Percentiles rank a stretch among this genome's conserved stretches.
These are phyloP conservation scores for Backusella circina DNA, from an alignment of 192 early-diverging fungal genomes.

Conservation along the genomic window DNA sequence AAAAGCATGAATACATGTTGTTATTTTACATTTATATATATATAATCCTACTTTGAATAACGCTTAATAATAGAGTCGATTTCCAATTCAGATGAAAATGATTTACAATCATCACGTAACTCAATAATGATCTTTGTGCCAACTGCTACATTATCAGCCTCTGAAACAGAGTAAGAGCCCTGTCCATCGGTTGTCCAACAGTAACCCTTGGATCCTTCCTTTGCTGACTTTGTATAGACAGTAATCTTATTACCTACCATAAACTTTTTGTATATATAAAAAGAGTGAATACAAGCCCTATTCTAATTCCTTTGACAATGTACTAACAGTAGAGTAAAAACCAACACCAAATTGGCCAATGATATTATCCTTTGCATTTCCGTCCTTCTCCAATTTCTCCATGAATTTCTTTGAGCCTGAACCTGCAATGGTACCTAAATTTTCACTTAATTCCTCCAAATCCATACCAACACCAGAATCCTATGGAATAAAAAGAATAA, in stretches of 20 bases:
- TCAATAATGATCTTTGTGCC: constrained; percentile 83
- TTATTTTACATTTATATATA: too few species aligned
- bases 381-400: constrained; percentile 45
- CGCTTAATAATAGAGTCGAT: constrained; percentile 61
- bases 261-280: constrained; percentile 52
- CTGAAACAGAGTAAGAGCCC: constrained; percentile 71
- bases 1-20: too few species aligned
- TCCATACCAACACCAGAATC: constrained; percentile 86
- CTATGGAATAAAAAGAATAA: constrained; percentile 35
- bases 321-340: constrained; percentile 48
- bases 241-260: constrained; percentile 79
- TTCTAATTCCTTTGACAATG: neutral
- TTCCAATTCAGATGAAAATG: constrained; percentile 46
- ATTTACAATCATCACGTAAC: constrained; percentile 67
- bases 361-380: constrained; percentile 55
- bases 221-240: constrained; percentile 67
- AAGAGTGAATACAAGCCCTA: neutral
- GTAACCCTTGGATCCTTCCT: constrained; percentile 60
- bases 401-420: constrained; percentile 83
- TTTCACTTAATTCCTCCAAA: constrained; percentile 65
- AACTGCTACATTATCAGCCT: constrained; percentile 73
- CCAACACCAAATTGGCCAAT: constrained; percentile 90
- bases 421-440: constrained; percentile 83
- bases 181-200: constrained; percentile 78
- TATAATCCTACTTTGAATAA: constrained; percentile 49